phyloP scores from a whole-genome alignment of 192 early-diverging fungal species.

The Coemansia erecta region DNA sequence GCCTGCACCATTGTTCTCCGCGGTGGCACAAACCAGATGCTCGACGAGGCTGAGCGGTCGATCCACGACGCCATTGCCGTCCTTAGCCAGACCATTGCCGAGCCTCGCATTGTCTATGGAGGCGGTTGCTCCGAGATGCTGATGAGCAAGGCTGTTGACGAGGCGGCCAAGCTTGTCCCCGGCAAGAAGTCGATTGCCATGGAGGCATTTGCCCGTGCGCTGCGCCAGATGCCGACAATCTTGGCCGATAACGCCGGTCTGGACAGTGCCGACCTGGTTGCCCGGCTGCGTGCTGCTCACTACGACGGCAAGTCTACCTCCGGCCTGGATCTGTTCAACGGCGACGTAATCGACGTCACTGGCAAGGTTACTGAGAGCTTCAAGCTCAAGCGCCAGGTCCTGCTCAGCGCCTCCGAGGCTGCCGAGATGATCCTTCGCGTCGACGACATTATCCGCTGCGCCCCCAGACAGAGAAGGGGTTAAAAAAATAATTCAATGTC shows the following conservation, averaged over 20 bases:
- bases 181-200: slow-evolving; percentile 96
- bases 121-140: slow-evolving; percentile 97
- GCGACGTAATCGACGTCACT: slow-evolving; percentile 74
- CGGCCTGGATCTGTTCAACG: slow-evolving; percentile 89
- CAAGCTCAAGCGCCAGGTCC: slow-evolving; percentile 93
- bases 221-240: slow-evolving; percentile 96
- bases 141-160: slow-evolving; percentile 97
- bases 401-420: slow-evolving; percentile 91
- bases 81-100: slow-evolving; percentile 89
- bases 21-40: slow-evolving; percentile 89
- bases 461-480: slow-evolving; percentile 59
- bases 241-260: slow-evolving; percentile 97
- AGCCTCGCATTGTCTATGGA: slow-evolving; percentile 90
- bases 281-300: slow-evolving; percentile 90
- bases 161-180: slow-evolving; percentile 82
- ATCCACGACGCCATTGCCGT: slow-evolving; percentile 97
- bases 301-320: slow-evolving; percentile 73
- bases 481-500: background rate
- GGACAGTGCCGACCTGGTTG: slow-evolving; percentile 91
- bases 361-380: slow-evolving; percentile 92
- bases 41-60: slow-evolving; percentile 97
- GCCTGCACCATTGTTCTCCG: slow-evolving; percentile 98
- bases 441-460: slow-evolving; percentile 96
- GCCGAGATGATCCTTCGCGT: slow-evolving; percentile 97
- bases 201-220: slow-evolving; percentile 90